Base-by-base conservation (phyloP, 2,329 filamentous ascomycete species). In the Neoscytalidium dimidiatum region DNA sequence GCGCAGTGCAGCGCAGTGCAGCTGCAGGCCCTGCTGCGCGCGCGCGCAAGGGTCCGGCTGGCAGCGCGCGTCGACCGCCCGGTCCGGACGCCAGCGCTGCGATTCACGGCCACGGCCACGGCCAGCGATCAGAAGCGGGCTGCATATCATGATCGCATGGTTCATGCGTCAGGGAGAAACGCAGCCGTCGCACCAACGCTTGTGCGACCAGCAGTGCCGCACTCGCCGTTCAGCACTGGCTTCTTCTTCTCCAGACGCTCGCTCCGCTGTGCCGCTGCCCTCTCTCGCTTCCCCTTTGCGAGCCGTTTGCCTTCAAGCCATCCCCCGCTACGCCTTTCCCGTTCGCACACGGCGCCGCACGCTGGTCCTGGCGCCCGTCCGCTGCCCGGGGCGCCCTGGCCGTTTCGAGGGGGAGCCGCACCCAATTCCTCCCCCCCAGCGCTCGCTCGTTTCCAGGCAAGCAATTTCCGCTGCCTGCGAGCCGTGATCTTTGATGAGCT, bases 381-480 rank as follows among this genome's bases (percentile, higher is more conserved):
- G n/a, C 28, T 28, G n/a, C 4, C 41, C 56, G 41, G 38, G 41
- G 14, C n/a, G 56, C 38, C 56, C 38, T 46, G 56, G 38, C 17
- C n/a, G 43, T 23, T 33, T 60, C 56, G 38, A 46, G n/a, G 38
- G n/a, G 33, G 56, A 60, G 41, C 56, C 56, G 56, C 56, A 60
- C 56, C 29, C 56, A 60, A 60, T 60, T 60, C 56, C 56, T 60
- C 56, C 21, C 38, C n/a, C n/a, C n/a, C n/a, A n/a, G n/a, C n/a
- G 13, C 19, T 9, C 19, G 31, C 33, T 28, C 52, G 52, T 35
- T 41, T 56, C 53, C 53, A 57, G 53, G 23, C 53, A 44, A 43
- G 53, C 56, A 60, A 60, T 60, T 26, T 60, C 56, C 56, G 21
- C 51, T 6, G 28, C 26, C 48, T 51, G 48, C 26, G 48, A 51